A percentile compares a stretch with the other conserved stretches of the same genome.
Conservation (phyloP, 345 rosid genomes). For the Clausena lansium region DNA sequence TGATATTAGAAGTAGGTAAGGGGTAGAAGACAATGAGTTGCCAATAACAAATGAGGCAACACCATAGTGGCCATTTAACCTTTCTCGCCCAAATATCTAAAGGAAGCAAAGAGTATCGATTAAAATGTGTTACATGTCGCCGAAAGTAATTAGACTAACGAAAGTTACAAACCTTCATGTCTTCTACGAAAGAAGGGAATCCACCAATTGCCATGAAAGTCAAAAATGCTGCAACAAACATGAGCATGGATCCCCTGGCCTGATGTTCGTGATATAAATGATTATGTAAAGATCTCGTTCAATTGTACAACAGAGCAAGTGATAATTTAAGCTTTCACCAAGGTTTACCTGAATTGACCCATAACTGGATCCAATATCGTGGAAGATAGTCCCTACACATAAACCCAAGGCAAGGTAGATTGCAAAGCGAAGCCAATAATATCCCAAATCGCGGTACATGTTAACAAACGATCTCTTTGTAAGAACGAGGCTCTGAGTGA, state of each 20-base stretch:
- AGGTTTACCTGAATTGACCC: conserved; percentile 55
- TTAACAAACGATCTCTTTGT: conserved; percentile 48
- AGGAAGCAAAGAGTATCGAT: too few species aligned
- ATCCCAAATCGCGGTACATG: conserved; percentile 65
- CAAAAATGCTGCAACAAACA: conserved; percentile 45
- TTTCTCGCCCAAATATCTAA: conserved; percentile 49
- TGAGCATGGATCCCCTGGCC: conserved; percentile 49
- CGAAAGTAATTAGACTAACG: not conserved
- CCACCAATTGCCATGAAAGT: conserved; percentile 59
- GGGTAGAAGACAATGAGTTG: conserved; percentile 48
- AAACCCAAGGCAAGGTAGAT: conserved; percentile 46
- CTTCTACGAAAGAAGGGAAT: conserved; percentile 55
- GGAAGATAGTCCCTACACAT: conserved; percentile 46
- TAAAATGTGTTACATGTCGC: too few species aligned
- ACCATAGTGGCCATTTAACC: conserved; percentile 55
- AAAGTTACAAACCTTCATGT: conserved; percentile 35
- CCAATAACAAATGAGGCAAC: conserved; percentile 48
- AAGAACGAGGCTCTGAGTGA: conserved; percentile 36
- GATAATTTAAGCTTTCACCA: not conserved
- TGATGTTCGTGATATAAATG: conserved; percentile 9
- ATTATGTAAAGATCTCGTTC: not conserved
- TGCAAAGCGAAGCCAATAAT: conserved; percentile 62
- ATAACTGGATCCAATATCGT: conserved; percentile 35
- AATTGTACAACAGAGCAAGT: too few species aligned
- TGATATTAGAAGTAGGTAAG: conserved; percentile 36